phyloP scores from a whole-genome alignment of 371 early-diverging fungal species.

The Mortierella sp. region DNA sequence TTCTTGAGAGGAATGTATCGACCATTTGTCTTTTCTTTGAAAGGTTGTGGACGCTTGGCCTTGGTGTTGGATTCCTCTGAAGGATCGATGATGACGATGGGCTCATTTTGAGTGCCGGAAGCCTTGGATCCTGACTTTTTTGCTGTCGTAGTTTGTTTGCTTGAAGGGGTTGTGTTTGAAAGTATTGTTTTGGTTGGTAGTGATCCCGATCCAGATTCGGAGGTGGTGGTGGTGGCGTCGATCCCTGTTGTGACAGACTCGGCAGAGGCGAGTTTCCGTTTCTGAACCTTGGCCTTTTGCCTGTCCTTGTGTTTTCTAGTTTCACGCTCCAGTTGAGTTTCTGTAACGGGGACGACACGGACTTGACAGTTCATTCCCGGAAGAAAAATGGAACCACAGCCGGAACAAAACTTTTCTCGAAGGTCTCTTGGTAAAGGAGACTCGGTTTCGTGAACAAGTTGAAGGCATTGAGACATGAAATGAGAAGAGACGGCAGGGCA shows the following conservation, averaged over 20 bases:
- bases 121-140: not conserved
- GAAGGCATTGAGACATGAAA: constrained; percentile 48
- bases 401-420: constrained; percentile 40
- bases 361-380: constrained; percentile 44
- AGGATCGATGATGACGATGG: not conserved
- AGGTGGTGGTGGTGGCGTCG: no score
- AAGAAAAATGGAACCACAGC: constrained; percentile 48
- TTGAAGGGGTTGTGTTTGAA: not conserved
- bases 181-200: not conserved
- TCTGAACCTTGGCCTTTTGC: constrained; percentile 16
- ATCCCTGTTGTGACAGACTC: no score
- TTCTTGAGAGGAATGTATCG: no score
- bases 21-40: no score
- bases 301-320: constrained; percentile 18
- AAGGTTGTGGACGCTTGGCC: not conserved
- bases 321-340: constrained; percentile 19
- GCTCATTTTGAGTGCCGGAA: no score
- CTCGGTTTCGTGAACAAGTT: constrained; percentile 30
- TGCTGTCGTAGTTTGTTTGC: not conserved
- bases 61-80: not conserved
- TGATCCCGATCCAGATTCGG: no score
- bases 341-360: constrained; percentile 24
- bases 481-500: constrained; percentile 40
- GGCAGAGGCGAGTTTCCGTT: not conserved
- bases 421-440: constrained; percentile 43